Conservation (phyloP, 2,329 filamentous ascomycete species). For the Penicillium frequentans region DNA sequence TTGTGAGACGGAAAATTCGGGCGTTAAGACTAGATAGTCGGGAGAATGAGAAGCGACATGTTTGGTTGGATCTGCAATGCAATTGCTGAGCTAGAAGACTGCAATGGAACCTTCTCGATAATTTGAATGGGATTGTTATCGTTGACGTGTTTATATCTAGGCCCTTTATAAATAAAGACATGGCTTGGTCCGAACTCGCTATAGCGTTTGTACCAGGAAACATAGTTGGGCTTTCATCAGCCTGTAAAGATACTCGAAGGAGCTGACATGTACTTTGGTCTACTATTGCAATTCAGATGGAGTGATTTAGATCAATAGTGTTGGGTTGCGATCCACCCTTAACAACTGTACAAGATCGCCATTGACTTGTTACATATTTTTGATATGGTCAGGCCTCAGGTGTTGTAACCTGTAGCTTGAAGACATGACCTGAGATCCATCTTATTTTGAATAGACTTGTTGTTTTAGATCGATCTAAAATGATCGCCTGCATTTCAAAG, state of each 20-base stretch:
- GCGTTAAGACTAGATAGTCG: not conserved
- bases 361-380: not conserved
- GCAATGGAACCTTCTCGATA: not conserved
- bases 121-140: not conserved
- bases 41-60: not conserved
- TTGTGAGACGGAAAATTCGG: not conserved
- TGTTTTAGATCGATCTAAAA: not conserved
- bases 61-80: not conserved
- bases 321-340: not conserved
- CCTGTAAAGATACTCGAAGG: not conserved
- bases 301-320: not conserved
- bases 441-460: not conserved
- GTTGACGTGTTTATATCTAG: not conserved
- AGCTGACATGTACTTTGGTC: not conserved
- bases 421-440: not conserved
- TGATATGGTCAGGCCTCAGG: conserved; percentile 33
- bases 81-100: not conserved
- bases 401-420: not conserved
- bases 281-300: not conserved
- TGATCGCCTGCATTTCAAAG: not conserved
- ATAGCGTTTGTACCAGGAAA: too few relatives aligned
- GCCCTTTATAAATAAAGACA: not conserved
- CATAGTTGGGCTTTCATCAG: not conserved
- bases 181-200: not conserved
- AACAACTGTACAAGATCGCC: not conserved